Evolutionary conservation across 2,329 filamentous ascomycete species (phyloP).

Genomic region (Aspergillus texensis): DNA sequence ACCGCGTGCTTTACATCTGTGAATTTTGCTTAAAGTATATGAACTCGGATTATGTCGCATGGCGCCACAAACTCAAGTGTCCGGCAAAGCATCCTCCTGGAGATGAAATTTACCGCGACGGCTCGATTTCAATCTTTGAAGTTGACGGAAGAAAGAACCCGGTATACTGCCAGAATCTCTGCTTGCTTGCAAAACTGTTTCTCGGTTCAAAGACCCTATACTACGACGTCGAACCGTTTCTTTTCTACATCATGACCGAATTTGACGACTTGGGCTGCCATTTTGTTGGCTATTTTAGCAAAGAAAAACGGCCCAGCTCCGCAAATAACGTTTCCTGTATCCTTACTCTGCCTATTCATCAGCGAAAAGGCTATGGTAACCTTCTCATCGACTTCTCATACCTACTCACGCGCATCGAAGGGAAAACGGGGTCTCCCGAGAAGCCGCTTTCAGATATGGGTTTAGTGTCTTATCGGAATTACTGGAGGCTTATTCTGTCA

Average conservation of each 20-base stretch:
- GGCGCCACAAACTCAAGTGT: constrained; percentile 96
- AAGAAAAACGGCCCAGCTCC: constrained; percentile 92
- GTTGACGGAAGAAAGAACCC: constrained; percentile 93
- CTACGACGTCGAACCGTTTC: constrained; percentile 98
- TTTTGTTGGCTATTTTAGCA: constrained; percentile 99
- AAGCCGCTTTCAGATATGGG: constrained; percentile 99
- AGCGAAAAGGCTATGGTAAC: constrained; percentile 95
- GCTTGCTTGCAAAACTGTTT: constrained; percentile 92
- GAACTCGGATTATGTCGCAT: constrained; percentile 98
- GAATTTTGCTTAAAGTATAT: constrained; percentile 99
- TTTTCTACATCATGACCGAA: constrained; percentile 97
- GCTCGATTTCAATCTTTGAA: constrained; percentile 93
- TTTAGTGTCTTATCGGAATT: constrained; percentile 93
- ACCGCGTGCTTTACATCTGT: constrained; percentile 96
- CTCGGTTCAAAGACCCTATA: constrained; percentile 97
- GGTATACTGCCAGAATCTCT: constrained; percentile 96
- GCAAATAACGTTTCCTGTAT: constrained; percentile 99
- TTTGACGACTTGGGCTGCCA: constrained; percentile 88
- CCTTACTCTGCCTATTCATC: constrained; percentile 90
- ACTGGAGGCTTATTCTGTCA: constrained; percentile 90
- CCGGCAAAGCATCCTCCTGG: constrained; percentile 95
- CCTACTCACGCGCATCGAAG: constrained; percentile 86
- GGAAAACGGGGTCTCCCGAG: constrained; percentile 92
- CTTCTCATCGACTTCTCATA: constrained; percentile 98
- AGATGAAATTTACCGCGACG: constrained; percentile 96